These are phyloP conservation scores for Stereum hirsutum DNA, from an alignment of 1,284 basidiomycete genomes.

Conservation along the genomic window DNA sequence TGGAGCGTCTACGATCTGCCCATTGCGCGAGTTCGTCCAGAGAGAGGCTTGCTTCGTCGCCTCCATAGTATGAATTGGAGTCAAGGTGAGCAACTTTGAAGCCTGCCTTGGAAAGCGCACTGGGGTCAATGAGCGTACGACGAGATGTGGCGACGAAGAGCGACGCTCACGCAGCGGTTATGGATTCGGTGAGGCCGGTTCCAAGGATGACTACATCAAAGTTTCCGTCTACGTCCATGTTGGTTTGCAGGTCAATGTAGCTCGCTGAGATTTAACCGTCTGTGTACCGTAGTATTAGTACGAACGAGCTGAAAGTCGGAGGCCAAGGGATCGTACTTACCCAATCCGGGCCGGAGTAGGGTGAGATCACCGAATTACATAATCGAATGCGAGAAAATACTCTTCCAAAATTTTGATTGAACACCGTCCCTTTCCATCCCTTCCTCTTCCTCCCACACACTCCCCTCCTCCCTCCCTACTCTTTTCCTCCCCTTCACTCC, in stretches of 20 bases:
- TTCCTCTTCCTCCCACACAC: constrained; percentile 9
- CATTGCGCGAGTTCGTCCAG: constrained; percentile 74
- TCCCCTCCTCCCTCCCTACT: constrained; percentile 9
- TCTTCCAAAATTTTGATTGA: too few species aligned
- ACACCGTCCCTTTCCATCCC: constrained; percentile 5
- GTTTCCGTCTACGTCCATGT: constrained; percentile 10
- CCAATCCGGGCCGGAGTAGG: not conserved
- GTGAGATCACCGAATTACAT: not conserved
- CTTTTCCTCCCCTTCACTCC: constrained; percentile 7
- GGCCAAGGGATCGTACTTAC: too few species aligned
- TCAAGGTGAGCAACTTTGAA: constrained; percentile 87
- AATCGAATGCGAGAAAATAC: too few species aligned
- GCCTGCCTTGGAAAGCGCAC: constrained; percentile 83
- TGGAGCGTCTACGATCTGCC: constrained; percentile 31
- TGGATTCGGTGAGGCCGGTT: constrained; percentile 84
- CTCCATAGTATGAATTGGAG: constrained; percentile 79
- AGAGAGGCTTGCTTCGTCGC: constrained; percentile 73
- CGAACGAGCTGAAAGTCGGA: too few species aligned
- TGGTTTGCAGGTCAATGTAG: too few species aligned
- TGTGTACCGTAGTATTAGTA: too few species aligned
- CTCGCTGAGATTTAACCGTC: too few species aligned
- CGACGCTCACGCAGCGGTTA: constrained; percentile 72
- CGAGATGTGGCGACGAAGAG: constrained; percentile 7
- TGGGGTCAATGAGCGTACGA: constrained; percentile 25
- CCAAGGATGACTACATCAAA: constrained; percentile 85